phyloP scores from a whole-genome alignment of 208 protist species.

The Blastocrithidia nonstop region DNA sequence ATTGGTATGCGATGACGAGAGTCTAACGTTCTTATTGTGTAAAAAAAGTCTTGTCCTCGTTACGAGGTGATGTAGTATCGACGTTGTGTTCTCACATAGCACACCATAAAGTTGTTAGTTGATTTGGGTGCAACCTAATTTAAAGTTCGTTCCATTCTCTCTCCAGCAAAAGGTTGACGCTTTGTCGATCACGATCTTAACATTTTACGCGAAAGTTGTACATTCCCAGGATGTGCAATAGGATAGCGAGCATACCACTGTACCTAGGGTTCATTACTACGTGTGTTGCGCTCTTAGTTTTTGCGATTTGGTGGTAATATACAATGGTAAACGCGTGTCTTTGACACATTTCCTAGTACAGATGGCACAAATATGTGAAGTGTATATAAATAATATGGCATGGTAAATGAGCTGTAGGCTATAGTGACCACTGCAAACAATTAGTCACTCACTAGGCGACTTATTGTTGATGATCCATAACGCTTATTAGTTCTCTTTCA shows the following conservation, averaged over 20 bases:
- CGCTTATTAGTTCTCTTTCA: slow-evolving; percentile 47
- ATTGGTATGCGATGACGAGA: slow-evolving; percentile 80
- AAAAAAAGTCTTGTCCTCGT: slow-evolving; percentile 21
- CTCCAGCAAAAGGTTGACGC: slow-evolving; percentile 36
- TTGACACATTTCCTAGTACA: slow-evolving; percentile 38
- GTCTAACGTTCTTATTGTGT: slow-evolving; percentile 50
- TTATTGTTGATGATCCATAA: slow-evolving; percentile 52
- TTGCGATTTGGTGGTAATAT: slow-evolving; percentile 55
- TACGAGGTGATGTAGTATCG: slow-evolving; percentile 22
- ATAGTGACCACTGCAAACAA: slow-evolving; percentile 39
- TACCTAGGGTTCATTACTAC: slow-evolving; percentile 34
- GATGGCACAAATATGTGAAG: slow-evolving; percentile 55
- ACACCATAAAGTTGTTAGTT: slow-evolving; percentile 47
- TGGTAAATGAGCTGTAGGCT: slow-evolving; percentile 32
- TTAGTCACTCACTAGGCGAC: slow-evolving; percentile 12
- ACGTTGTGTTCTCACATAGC: slow-evolving; percentile 49
- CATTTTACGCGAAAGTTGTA: slow-evolving; percentile 19
- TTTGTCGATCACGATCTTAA: slow-evolving; percentile 30
- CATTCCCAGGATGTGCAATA: slow-evolving; percentile 53
- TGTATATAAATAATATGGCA: slow-evolving; percentile 53
- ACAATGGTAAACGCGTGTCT: slow-evolving; percentile 39
- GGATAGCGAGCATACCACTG: slow-evolving; percentile 58
- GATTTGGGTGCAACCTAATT: slow-evolving; percentile 51
- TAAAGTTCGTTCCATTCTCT: slow-evolving; percentile 25
- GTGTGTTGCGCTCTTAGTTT: slow-evolving; percentile 51